A percentile compares a stretch with the other conserved stretches of the same genome.
Evolutionary conservation across 73 alveolate genomes (phyloP).

Genomic region (Paramecium pentaurelia): DNA sequence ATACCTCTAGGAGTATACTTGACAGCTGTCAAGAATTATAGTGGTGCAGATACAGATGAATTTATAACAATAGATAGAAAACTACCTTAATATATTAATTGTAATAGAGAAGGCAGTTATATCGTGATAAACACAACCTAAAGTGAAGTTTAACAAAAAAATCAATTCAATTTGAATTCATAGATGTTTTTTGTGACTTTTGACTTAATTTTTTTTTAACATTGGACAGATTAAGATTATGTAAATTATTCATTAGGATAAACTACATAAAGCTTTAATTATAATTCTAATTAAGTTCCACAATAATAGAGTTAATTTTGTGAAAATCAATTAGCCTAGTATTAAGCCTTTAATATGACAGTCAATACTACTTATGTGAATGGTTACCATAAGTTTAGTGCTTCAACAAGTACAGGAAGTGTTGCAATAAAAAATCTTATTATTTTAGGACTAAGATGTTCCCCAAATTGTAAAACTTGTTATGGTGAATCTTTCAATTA

Average conservation of each 20-base stretch:
- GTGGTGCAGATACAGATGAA: neutral
- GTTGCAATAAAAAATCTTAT: neutral
- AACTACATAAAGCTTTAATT: neutral
- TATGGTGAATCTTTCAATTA: neutral
- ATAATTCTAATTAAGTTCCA: neutral
- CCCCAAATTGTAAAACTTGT: neutral
- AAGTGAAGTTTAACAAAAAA: neutral
- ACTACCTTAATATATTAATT: neutral
- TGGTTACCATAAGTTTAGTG: neutral
- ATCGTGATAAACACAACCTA: neutral
- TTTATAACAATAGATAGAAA: neutral
- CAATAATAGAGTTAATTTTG: neutral
- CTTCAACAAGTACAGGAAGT: neutral
- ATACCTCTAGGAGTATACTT: neutral
- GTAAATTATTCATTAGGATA: neutral
- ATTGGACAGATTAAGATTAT: neutral
- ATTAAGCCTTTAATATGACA: neutral
- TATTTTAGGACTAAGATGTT: neutral
- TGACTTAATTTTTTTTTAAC: neutral
- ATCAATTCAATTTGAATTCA: neutral
- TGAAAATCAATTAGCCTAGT: neutral
- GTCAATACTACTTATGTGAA: neutral
- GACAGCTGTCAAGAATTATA: neutral
- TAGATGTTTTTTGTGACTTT: neutral
- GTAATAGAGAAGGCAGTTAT: neutral